Base-by-base conservation (phyloP, 495 filamentous ascomycete genomes). In the Talaromyces adpressus region DNA sequence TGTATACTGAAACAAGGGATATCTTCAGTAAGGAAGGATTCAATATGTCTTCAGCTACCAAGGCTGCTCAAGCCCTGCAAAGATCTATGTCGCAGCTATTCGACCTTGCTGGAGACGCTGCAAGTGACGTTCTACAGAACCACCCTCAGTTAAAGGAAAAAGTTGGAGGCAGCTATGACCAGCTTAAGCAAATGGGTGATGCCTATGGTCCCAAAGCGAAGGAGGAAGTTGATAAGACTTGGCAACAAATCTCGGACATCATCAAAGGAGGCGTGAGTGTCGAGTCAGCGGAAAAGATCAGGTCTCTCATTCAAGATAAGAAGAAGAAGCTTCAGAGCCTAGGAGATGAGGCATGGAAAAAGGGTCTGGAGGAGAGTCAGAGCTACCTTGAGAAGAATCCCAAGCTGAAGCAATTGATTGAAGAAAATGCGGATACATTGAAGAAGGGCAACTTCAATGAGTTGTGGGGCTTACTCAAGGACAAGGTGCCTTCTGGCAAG, bases 61-160 rank as follows among this genome's bases (percentile, higher is more conserved):
- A 84, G 67, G 72, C 79, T 1, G 83, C 81, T 69, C 73, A 81
- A 0, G 74, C 86, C 12, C 66, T 89, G 11, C 71, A 84, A 6
- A 85, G 84, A 47, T 70, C 85, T 34, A 62, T 78, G 2, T 73
- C 75, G 36, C 73, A 79, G 39, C 65, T 89, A 1, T 78, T 77
- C 18, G 79, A 78, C 12, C 72, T 90, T 16, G 79, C 84, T 5
- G 81, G 78, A 14, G 82, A 84, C 65, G 81, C 84, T 0, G 75
- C 79, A 20, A 72, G 77, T 39, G 79, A 88, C 59, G 79, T 90
- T 32, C 69, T 89, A 39, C 76, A 87, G 57, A 86, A 87, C 64
- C 87, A 89, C 65, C 87, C 88, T 1, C 66, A 85, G 66, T 65
- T 90, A 11, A 87, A 88, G 75, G 81, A 89, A 69, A 83, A 85